Base-by-base conservation (phyloP, 1,284 basidiomycete genomes). In the Fistulinella staudtii region DNA sequence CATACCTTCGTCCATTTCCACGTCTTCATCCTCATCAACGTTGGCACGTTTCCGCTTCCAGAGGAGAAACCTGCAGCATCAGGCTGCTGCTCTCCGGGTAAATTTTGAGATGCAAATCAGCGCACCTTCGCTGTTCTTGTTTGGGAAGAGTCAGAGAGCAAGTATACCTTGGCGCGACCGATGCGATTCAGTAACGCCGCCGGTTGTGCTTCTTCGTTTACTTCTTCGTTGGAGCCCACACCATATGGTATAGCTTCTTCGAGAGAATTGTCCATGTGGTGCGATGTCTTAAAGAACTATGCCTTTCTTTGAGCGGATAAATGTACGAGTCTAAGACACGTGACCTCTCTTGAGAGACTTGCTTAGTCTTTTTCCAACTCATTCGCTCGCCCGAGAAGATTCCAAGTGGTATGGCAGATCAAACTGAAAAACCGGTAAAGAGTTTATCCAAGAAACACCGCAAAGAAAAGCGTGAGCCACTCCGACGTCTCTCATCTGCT, bases 391-490 rank as follows among this genome's bases (percentile, higher is more conserved):
- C n/a, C 5, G 3, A 41, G n/a, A 10, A 20, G 14, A 17, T 2
- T 21, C 13, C 17, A 25, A 8, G 30, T 20, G 20, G 28, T 35
- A 85, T 82, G 80, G 70, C 65, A 1, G 56, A 76, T 23, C 71
- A 71, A 23, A 53, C 52, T 36, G 70, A 72, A 25, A 70, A 71
- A 43, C 66, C 66, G 5, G 61, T 64, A 11, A 74, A 80, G 34
- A 89, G 76, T 68, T 93, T 93, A 67, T 92, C 92, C 71, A 93
- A 92, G 71, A 73, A 79, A 37, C 85, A 91, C 65, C 77, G 92
- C 53, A 94, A 94, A 66, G 91, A 94, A 11, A 95, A 95, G 70
- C 92, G 91, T 93, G 63, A 53, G 80, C 22, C n/a, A 58, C 29
- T 25, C 18, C 36, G 6, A n/a, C n/a, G 20, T 33, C 5, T 23